phyloP scores from a whole-genome alignment of 1,139 yeast species.

The Kazachstania sp. region DNA sequence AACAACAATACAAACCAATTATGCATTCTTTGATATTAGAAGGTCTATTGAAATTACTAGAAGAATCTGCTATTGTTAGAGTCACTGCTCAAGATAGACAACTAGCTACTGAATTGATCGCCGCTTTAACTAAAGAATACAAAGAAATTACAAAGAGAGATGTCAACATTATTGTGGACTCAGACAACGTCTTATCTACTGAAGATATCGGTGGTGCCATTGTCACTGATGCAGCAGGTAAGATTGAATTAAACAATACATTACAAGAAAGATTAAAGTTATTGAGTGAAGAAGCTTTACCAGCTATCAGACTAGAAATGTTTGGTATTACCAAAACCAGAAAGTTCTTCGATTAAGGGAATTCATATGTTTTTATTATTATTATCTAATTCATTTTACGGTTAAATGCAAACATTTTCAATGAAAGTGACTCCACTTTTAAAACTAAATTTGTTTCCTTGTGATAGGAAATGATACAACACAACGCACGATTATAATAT shows the following conservation, averaged over 20 bases:
- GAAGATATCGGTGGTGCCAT: constrained; percentile 81
- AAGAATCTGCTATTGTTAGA: constrained; percentile 51
- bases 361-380: no score
- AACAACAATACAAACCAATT: constrained; percentile 58
- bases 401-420: not conserved
- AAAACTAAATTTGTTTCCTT: no score
- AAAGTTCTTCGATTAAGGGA: constrained; percentile 71
- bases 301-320: constrained; percentile 83
- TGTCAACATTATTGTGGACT: constrained; percentile 48
- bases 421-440: not conserved
- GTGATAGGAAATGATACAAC: no score
- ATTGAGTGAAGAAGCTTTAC: constrained; percentile 76
- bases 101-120: constrained; percentile 41
- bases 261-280: constrained; percentile 86
- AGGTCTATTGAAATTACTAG: constrained; percentile 68
- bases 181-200: constrained; percentile 50
- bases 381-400: no score
- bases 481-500: no score
- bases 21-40: constrained; percentile 77
- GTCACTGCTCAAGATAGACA: constrained; percentile 64
- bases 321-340: constrained; percentile 84
- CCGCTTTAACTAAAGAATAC: constrained; percentile 54
- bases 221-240: constrained; percentile 60
- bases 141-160: constrained; percentile 61
- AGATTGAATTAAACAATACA: constrained; percentile 85